Percentiles rank a stretch among this genome's conserved stretches.
These are phyloP conservation scores for Fomitopsis serialis DNA, from an alignment of 768 basidiomycete species.

Conservation along the genomic window DNA sequence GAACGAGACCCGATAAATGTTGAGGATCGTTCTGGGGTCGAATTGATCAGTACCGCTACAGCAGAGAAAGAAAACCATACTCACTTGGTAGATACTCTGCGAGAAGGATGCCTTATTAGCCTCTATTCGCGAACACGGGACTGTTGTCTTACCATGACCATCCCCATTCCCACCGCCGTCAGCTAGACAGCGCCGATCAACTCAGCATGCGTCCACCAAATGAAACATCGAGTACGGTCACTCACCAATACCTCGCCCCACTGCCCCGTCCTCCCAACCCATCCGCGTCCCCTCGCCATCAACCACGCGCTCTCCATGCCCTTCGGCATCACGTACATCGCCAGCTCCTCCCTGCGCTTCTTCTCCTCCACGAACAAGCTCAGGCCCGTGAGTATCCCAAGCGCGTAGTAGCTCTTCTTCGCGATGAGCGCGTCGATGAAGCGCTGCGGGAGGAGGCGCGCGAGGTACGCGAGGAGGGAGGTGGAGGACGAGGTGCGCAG, in stretches of 20 bases:
- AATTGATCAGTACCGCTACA: not conserved
- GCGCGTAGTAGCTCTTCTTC: conserved; percentile 68
- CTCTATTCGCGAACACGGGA: not conserved
- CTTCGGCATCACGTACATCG: conserved; percentile 89
- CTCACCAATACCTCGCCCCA: conserved; percentile 64
- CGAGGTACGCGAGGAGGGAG: conserved; percentile 29
- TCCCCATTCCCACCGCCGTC: conserved; percentile 77
- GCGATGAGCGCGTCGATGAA: conserved; percentile 55
- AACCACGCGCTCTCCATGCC: conserved; percentile 90
- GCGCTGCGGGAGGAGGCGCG: conserved; percentile 23
- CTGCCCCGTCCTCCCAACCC: conserved; percentile 65
- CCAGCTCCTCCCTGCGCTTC: conserved; percentile 83
- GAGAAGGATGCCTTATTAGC: not conserved
- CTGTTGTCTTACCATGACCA: conserved; percentile 70
- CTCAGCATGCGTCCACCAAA: not conserved
- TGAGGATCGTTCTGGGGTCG: conserved; percentile 58
- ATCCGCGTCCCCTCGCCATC: conserved; percentile 67
- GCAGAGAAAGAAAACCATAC: not conserved
- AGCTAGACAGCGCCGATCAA: conserved; percentile 28
- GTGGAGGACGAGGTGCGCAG: conserved; percentile 18
- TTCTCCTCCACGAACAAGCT: conserved; percentile 85
- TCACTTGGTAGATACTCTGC: conserved; percentile 77
- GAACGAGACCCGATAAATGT: conserved; percentile 75
- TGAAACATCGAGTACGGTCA: conserved; percentile 6
- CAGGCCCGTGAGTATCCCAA: conserved; percentile 70